Base-by-base conservation (phyloP, 2,329 filamentous ascomycete species). In the Rhexocercosporidium sp. region DNA sequence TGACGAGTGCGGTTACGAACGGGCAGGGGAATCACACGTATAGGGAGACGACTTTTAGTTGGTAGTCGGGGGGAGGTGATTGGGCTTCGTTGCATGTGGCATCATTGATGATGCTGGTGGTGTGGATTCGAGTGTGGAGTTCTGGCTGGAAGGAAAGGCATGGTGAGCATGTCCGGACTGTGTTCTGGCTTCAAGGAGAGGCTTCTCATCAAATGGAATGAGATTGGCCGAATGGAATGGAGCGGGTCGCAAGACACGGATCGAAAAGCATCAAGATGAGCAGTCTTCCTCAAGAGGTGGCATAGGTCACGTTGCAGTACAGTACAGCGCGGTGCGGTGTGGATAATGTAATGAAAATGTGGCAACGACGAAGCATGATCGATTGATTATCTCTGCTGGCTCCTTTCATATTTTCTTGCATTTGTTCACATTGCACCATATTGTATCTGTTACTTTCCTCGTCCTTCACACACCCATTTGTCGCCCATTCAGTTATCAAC, bases 31-130 rank as follows among this genome's bases (percentile, higher is more conserved):
- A 68, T 29, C 70, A 71, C 53, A 66, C 66, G 37, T 75, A 73
- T 67, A 73, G 71, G 67, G 75, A 75, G 47, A 77, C 74, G 44
- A 76, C 74, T 63, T 77, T 77, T 71, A 75, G 74, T 69, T 77
- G 75, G 75, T 77, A 71, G 61, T 46, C 27, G 4, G 11, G 12
- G 31, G 11, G 54, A 59, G 16, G 14, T 27, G 56, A 59, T 11
- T 9, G 34, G 25, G 18, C 29, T 54, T 44, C 1, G 25, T 46
- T 46, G 44, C 29, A 5, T n/a, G 18, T n/a, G 44, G 6, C 44
- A 9, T 5, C 9, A 8, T n/a, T n/a, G 3, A 4, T 18, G 18
- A 7, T 44, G 12, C 1, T 16, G 39, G 12, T 44, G 39, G 18
- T 44, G 39, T 31, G 31, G 20, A 37, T 39, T 57, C 39, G 31